Base-by-base conservation (phyloP, 306 rosid genomes). In the Canavalia ensiformis region DNA sequence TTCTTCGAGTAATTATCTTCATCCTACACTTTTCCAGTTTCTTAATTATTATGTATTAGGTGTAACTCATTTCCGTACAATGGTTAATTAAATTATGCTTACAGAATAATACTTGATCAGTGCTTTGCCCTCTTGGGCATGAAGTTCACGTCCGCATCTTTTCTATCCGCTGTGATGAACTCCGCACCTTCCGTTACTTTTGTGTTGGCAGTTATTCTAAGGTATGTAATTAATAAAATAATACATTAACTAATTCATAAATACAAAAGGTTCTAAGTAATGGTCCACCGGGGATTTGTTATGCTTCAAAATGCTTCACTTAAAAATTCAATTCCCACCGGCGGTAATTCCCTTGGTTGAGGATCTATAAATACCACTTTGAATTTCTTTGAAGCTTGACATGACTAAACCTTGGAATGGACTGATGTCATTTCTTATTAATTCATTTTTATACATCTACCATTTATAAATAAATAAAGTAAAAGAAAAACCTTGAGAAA, bases 1-100 rank as follows among this genome's bases (percentile, higher is more conserved):
- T 90, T 95, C 79, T 89, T 93, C 54, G 99, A 91, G 99, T 95
- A 74, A 90, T 88, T 12, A 42, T 35, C 65, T 3, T 49, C 55
- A 52, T 41, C 46, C 4, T 28, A 47, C 41, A 46, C 35, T 11
- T 18, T 63, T 34, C 3, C 29, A 56, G 1, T 66, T 34, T 7
- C 25, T 18, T 18, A 18, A 6, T 33, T 63, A 4, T 25, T 59
- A 28, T 28, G 13, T 74, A 3, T 30, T 60, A 29, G 37, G 8
- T 64, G 2, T 13, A 63, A 46, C 10, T 46, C 2, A 9, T 46
- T 68, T 29, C 1, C 8, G 58, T 69, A 46, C n/a, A 4, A 31
- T 73, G 10, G 42, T 74, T 35, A 35, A 30, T 8, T 54, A 42
- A 57, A 67, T 11, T 8, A 31, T 52, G 12, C 10, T 6, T 28